These are phyloP conservation scores for Carex pumila DNA, from an alignment of 176 grass and related monocot species.

Conservation along the genomic window DNA sequence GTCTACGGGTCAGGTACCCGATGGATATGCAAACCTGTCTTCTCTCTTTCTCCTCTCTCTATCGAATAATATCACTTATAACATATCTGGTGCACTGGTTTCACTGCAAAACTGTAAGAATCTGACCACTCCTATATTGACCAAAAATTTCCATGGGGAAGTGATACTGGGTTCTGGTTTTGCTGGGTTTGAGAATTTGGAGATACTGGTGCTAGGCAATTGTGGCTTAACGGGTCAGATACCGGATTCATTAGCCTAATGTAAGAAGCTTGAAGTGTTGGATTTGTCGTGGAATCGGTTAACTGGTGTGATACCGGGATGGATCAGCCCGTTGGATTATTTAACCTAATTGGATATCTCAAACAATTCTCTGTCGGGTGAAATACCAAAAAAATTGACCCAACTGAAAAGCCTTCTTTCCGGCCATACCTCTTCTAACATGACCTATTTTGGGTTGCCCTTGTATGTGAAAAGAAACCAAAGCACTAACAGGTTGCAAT, in stretches of 20 bases:
- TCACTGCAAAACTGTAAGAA: constrained; percentile 53
- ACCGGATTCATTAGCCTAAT: constrained; percentile 45
- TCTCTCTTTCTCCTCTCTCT: constrained; percentile 65
- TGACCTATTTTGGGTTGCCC: constrained; percentile 35
- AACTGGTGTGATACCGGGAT: constrained; percentile 40
- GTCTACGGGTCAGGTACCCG: constrained; percentile 47
- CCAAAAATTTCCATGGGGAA: constrained; percentile 72
- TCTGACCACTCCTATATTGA: constrained; percentile 74
- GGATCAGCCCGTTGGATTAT: constrained; percentile 57
- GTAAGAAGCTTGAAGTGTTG: constrained; percentile 74
- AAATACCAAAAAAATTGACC: constrained; percentile 67
- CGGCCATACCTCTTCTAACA: constrained; percentile 17
- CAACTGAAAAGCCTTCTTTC: constrained; percentile 62
- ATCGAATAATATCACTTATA: constrained; percentile 82
- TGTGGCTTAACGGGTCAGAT: constrained; percentile 61
- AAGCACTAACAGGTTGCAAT: no score
- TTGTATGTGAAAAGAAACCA: no score
- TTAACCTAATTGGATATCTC: constrained; percentile 87
- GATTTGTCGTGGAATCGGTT: constrained; percentile 94
- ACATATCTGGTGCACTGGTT: constrained; percentile 44
- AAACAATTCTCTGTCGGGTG: constrained; percentile 70
- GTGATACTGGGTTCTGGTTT: constrained; percentile 36
- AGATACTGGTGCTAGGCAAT: constrained; percentile 72
- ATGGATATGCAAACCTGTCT: constrained; percentile 31
- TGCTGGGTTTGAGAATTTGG: constrained; percentile 40